Conservation (phyloP, 2,329 filamentous ascomycete genomes). For the Trichoderma cornu-damae region DNA sequence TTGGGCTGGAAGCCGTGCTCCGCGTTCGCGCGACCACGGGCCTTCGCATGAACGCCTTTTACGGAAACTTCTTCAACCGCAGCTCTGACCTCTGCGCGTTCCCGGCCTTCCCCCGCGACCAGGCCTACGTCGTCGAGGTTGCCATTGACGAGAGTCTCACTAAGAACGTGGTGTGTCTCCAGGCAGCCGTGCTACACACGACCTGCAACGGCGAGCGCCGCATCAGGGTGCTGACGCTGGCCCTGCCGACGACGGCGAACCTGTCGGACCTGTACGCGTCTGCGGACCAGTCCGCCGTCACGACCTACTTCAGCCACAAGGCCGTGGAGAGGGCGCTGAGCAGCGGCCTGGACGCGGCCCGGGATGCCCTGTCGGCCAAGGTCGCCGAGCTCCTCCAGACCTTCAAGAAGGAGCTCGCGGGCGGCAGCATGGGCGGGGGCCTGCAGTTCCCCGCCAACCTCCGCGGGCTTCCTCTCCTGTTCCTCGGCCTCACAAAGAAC, state of each 20-base stretch:
- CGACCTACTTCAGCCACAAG: constrained; percentile 94
- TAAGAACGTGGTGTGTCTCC: constrained; percentile 87
- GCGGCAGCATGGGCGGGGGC: constrained; percentile 91
- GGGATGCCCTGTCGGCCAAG: constrained; percentile 88
- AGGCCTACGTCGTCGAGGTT: constrained; percentile 96
- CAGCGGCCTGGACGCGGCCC: constrained; percentile 80
- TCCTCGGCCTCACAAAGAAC: constrained; percentile 93
- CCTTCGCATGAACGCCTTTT: constrained; percentile 94
- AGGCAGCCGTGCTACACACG: constrained; percentile 92
- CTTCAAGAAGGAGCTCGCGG: constrained; percentile 93
- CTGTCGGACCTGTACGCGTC: constrained; percentile 90
- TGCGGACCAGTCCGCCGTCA: constrained; percentile 88
- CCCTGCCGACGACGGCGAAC: constrained; percentile 86
- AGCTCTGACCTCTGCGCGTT: constrained; percentile 97
- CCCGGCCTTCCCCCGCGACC: constrained; percentile 93
- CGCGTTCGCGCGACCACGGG: constrained; percentile 93
- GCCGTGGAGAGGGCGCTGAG: constrained; percentile 86
- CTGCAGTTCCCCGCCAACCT: constrained; percentile 93
- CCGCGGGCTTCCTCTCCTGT: constrained; percentile 79
- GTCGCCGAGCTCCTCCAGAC: constrained; percentile 87
- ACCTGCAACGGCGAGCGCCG: constrained; percentile 96
- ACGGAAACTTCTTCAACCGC: constrained; percentile 99
- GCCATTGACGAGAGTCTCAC: constrained; percentile 92
- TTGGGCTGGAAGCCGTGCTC: constrained; percentile 91
- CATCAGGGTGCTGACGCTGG: constrained; percentile 89